Conservation (phyloP, 106 monocot species). For the Acorus calamus region DNA sequence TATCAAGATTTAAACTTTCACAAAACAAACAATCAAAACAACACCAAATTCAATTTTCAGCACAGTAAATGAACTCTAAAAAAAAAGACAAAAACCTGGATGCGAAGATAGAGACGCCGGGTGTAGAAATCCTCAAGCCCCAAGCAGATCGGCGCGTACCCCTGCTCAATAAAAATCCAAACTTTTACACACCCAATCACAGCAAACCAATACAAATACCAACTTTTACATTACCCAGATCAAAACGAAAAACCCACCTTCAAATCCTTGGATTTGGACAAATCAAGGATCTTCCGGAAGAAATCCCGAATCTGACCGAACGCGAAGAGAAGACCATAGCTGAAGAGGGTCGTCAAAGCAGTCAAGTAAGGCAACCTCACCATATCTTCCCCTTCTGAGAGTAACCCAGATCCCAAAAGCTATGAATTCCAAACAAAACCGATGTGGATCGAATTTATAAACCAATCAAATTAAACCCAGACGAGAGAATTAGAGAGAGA, state of each 20-base stretch:
- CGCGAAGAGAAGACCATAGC: constrained; percentile 84
- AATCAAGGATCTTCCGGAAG: constrained; percentile 68
- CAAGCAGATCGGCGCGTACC: constrained; percentile 82
- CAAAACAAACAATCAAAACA: no score
- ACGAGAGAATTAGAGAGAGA: no score
- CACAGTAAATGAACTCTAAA: no score
- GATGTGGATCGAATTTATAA: no score
- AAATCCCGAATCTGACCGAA: constrained; percentile 84
- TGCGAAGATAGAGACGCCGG: constrained; percentile 72
- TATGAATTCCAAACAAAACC: no score
- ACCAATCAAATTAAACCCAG: no score
- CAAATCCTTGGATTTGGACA: constrained; percentile 22
- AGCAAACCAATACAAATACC: neutral
- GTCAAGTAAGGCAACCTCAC: constrained; percentile 84
- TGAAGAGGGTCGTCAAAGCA: constrained; percentile 77
- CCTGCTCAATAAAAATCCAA: constrained; percentile 21
- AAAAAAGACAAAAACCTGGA: constrained; percentile 40
- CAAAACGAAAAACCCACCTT: neutral
- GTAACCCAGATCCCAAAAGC: neutral
- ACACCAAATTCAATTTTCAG: no score
- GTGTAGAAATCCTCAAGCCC: constrained; percentile 86
- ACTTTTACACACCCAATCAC: neutral
- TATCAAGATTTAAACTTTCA: no score
- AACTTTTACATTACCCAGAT: neutral
- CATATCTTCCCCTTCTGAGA: constrained; percentile 22